These are phyloP conservation scores for Tylopilus sp. DNA, from an alignment of 768 basidiomycete genomes.

Conservation along the genomic window DNA sequence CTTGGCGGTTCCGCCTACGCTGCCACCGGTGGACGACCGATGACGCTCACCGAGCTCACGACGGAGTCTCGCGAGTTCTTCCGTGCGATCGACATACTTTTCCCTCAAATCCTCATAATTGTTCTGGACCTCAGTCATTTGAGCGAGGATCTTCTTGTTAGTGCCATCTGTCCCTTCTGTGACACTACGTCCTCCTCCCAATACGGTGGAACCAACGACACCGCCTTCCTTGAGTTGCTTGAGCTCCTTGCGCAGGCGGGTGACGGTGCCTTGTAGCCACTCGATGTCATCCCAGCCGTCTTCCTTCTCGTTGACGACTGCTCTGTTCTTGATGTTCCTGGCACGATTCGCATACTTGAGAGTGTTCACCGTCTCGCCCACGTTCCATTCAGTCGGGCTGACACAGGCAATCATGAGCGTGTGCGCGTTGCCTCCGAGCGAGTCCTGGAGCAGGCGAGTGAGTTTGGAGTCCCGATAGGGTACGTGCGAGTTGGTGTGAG, in stretches of 20 bases:
- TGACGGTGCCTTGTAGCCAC: conserved; percentile 87
- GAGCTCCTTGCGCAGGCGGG: conserved; percentile 83
- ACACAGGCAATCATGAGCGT: conserved; percentile 99
- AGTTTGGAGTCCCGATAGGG: conserved; percentile 99
- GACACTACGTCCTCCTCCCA: conserved; percentile 27
- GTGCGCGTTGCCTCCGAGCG: conserved; percentile 94
- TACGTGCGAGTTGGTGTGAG: conserved; percentile 81
- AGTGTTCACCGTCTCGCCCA: conserved; percentile 89
- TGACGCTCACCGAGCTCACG: conserved; percentile 77
- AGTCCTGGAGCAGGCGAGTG: conserved; percentile 75
- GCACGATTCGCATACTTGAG: conserved; percentile 98
- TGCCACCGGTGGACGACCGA: conserved; percentile 53
- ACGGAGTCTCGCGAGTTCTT: conserved; percentile 78
- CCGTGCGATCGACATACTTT: conserved; percentile 84
- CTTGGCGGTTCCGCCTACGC: conserved; percentile 64
- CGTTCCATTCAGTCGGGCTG: conserved; percentile 94
- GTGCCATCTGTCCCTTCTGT: conserved; percentile 52
- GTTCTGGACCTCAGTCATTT: conserved; percentile 80
- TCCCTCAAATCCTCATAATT: conserved; percentile 82
- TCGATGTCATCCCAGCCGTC: conserved; percentile 99
- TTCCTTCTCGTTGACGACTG: conserved; percentile 89
- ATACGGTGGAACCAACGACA: conserved; percentile 18
- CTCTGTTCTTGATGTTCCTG: conserved; percentile 94
- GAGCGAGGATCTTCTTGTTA: conserved; percentile 72
- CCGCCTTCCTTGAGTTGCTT: conserved; percentile 75